phyloP scores from a whole-genome alignment of 2,329 filamentous ascomycete species.

The Fusarium tupiense region DNA sequence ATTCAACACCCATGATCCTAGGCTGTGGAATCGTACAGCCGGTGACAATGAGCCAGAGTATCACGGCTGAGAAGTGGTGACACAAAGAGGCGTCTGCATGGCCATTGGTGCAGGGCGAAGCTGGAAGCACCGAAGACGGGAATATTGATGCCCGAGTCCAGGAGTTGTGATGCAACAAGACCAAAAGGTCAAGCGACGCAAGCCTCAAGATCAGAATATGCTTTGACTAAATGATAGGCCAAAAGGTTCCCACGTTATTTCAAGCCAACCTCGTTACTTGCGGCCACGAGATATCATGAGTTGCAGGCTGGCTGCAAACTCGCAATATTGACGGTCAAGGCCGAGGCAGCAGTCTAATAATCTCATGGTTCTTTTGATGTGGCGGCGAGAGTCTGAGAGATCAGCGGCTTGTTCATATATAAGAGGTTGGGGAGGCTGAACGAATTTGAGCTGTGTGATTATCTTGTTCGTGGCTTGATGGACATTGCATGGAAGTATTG shows the following conservation, averaged over 20 bases:
- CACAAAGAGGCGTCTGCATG: slow-evolving; percentile 22
- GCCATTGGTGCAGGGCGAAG: not conserved
- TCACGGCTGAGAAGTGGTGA: slow-evolving; percentile 24
- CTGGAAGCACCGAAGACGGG: not conserved
- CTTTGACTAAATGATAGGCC: not conserved
- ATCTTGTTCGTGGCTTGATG: not conserved
- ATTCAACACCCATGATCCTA: not conserved
- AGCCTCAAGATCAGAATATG: not conserved
- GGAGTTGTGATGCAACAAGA: not conserved
- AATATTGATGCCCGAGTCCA: not conserved
- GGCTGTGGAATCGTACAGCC: slow-evolving; percentile 7
- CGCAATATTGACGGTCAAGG: slow-evolving; percentile 1
- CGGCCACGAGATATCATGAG: slow-evolving; percentile 3
- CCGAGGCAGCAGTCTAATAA: not conserved
- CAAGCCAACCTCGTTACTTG: slow-evolving; percentile 20
- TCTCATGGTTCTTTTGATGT: not conserved
- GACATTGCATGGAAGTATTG: not conserved
- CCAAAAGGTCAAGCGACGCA: not conserved
- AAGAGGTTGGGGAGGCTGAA: slow-evolving; percentile 25
- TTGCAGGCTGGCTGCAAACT: not conserved
- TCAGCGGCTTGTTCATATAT: not conserved
- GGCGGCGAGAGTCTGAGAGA: not conserved
- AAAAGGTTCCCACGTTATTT: not conserved
- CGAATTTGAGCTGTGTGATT: not conserved
- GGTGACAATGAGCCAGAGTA: slow-evolving; percentile 15